These are phyloP conservation scores for Fusarium dimerum DNA, from an alignment of 2,329 filamentous ascomycete species.

Conservation along the genomic window DNA sequence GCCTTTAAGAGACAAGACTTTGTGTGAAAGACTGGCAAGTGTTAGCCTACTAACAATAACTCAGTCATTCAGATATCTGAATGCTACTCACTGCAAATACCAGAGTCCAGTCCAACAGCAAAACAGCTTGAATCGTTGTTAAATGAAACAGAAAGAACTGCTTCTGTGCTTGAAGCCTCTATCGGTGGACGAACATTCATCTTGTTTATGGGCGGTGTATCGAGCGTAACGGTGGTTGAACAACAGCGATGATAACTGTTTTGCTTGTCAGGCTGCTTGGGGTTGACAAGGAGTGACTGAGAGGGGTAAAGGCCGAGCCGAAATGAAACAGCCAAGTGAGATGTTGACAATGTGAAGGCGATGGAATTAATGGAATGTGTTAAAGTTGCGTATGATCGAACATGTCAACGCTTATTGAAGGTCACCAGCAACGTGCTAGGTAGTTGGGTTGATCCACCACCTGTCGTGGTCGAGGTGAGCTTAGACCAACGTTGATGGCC, in stretches of 20 bases:
- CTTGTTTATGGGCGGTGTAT: conserved; percentile 6
- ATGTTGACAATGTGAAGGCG: background rate
- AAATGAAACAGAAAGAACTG: conserved; percentile 81
- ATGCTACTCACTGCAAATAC: conserved; percentile 74
- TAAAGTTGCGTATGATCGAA: conserved; percentile 8
- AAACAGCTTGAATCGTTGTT: conserved; percentile 86
- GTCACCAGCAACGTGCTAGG: conserved; percentile 9
- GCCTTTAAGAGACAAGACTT: conserved; percentile 70
- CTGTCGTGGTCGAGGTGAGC: conserved; percentile 1
- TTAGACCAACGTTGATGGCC: background rate
- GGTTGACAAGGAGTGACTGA: conserved; percentile 4
- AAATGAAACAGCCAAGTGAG: conserved; percentile 1
- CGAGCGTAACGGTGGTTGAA: conserved; percentile 4
- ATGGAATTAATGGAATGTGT: background rate
- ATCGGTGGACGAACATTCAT: conserved; percentile 94
- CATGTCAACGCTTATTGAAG: conserved; percentile 16
- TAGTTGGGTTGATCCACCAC: conserved; percentile 22
- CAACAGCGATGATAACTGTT: background rate
- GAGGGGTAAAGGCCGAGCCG: conserved; percentile 16
- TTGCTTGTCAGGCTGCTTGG: conserved; percentile 2
- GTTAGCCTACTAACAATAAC: conserved; percentile 13
- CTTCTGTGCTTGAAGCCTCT: conserved; percentile 71
- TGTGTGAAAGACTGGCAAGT: conserved; percentile 65
- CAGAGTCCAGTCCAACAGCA: conserved; percentile 80
- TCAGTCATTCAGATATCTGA: conserved; percentile 1